Conservation (phyloP, 2,329 filamentous ascomycete species). For the Colletotrichum eremochloae region DNA sequence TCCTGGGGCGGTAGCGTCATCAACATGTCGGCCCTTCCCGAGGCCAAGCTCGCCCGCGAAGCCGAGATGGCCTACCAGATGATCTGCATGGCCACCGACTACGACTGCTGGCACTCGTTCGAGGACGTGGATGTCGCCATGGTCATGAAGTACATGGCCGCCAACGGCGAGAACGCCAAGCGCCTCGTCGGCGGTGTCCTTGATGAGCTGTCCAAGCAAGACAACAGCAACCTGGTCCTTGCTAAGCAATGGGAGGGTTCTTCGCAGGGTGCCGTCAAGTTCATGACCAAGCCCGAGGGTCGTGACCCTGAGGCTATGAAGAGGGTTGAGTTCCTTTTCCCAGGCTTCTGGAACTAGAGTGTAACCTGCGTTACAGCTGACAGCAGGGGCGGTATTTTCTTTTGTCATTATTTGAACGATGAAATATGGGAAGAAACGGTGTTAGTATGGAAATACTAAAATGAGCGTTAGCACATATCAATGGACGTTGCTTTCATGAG, state of each 20-base stretch:
- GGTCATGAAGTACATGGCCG: conserved; percentile 97
- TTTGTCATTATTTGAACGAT: too few species aligned
- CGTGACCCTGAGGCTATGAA: conserved; percentile 80
- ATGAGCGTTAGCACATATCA: conserved; percentile 12
- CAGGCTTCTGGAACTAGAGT: conserved; percentile 73
- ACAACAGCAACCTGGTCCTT: conserved; percentile 79
- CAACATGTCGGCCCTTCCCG: conserved; percentile 97
- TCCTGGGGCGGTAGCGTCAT: conserved; percentile 94
- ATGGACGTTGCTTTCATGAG: conserved; percentile 15
- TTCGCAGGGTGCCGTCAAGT: conserved; percentile 81
- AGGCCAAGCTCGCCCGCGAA: conserved; percentile 95
- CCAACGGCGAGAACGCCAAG: conserved; percentile 90
- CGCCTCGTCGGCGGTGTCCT: conserved; percentile 88
- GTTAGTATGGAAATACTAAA: conserved; percentile 20
- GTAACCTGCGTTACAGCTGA: not conserved
- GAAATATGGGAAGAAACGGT: conserved; percentile 4
- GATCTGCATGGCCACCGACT: conserved; percentile 99
- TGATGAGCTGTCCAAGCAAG: conserved; percentile 84
- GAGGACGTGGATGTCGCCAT: conserved; percentile 94
- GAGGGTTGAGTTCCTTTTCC: conserved; percentile 89
- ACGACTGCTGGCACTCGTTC: conserved; percentile 94
- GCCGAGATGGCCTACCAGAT: conserved; percentile 98
- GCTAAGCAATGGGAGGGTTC: conserved; percentile 86
- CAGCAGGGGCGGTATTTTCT: not conserved
- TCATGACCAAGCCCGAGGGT: conserved; percentile 85